These are phyloP conservation scores for Acanthamoeba sp. DNA, from an alignment of 208 protist genomes.

Conservation along the genomic window DNA sequence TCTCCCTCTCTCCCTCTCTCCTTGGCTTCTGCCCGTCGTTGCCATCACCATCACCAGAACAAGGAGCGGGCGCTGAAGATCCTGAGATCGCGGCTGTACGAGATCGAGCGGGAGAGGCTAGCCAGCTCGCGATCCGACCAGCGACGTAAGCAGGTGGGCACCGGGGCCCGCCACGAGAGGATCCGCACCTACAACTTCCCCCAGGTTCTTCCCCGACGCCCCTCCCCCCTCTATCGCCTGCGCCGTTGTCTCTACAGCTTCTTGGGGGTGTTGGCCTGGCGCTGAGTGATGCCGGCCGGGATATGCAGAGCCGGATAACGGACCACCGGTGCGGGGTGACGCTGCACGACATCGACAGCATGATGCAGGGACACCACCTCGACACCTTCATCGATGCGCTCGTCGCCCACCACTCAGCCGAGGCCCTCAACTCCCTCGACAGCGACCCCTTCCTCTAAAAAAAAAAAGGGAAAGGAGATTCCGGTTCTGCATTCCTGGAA, in stretches of 20 bases:
- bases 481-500: too few species aligned
- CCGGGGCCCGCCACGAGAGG: constrained; percentile 83
- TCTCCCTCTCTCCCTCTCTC: not conserved
- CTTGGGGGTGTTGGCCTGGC: too few species aligned
- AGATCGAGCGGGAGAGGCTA: constrained; percentile 78
- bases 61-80: constrained; percentile 87
- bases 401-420: constrained; percentile 25
- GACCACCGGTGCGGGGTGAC: constrained; percentile 86
- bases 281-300: too few species aligned
- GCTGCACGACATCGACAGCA: constrained; percentile 77
- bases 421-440: constrained; percentile 21
- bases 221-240: not conserved
- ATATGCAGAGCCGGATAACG: constrained; percentile 85
- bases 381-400: constrained; percentile 63
- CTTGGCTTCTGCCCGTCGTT: constrained; percentile 8
- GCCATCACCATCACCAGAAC: too few species aligned
- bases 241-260: too few species aligned
- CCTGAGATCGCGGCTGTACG: constrained; percentile 85
- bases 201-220: constrained; percentile 75
- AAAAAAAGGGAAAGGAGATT: too few species aligned
- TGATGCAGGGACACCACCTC: constrained; percentile 78
- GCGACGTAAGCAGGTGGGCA: constrained; percentile 77
- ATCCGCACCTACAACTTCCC: constrained; percentile 92
- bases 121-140: constrained; percentile 43
- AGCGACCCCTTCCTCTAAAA: not conserved